Base-by-base conservation (phyloP, 352 stramenopile species). In the Saprolegnia parasitica region DNA sequence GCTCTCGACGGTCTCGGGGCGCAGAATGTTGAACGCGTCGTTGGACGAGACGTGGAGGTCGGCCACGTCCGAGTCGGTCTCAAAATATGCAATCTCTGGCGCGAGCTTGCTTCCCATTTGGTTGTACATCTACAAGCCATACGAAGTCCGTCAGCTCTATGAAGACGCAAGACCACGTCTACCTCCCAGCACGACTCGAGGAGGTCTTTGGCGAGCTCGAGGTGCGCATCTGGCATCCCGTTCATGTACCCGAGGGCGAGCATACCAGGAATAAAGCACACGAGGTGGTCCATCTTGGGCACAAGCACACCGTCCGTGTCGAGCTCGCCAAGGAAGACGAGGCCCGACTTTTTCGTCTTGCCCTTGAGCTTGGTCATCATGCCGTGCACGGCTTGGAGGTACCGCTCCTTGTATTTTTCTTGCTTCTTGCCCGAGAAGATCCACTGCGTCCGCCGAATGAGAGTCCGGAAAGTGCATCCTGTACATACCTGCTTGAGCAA, bases 1-100 rank as follows among this genome's bases (percentile, higher is more conserved):
- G 55, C 84, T 96, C 77, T 98, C 93, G 37, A 96, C 85, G 3
- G 88, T 96, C 78, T 98, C 93, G 10, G 93, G 93, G 18, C 91
- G 89, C 54, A 97, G 75, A 47, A 91, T 73, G 64, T 97, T 95
- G 63, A 90, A 90, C 3, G 82, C 84, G 60, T 96, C 87, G 20
- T 75, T 75, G 8, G 65, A 46, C 18, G 78, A 78, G 54, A 93
- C 77, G 35, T 84, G 65, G 9, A 93, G 76, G 61, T 89, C 74
- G 9, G 77, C 71, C 6, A 74, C 67, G 29, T 76, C 78, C 23
- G 82, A 73, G n/a, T 80, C 73, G 56, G 77, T 87, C 24, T 84
- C 78, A 68, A 96, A 93, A 55, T 84, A 87, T 39, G 78, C 82
- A 56, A 94, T 92, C 65, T 98, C 91, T 9, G 91, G 86, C n/a